Evolutionary conservation across 106 monocot genomes (phyloP).

Genomic region (Narthecium ossifragum): DNA sequence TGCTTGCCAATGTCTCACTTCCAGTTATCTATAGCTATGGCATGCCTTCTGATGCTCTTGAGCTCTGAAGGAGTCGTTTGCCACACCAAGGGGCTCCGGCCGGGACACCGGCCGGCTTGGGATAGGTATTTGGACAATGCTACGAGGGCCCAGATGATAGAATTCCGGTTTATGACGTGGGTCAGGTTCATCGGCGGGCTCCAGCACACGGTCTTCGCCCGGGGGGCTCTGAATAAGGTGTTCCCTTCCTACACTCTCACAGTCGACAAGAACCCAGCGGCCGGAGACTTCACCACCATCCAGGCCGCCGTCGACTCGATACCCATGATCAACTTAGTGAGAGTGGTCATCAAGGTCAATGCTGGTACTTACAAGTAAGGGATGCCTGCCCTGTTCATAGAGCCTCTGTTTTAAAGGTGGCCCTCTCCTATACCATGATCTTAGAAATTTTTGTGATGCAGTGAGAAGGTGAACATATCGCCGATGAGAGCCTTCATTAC

Average conservation of each 20-base stretch:
- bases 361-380: conserved; percentile 76
- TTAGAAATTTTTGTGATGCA: conserved; percentile 24
- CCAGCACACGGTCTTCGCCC: conserved; percentile 43
- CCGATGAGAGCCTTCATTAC: conserved; percentile 66
- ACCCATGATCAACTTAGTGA: conserved; percentile 56
- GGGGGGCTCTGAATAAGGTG: conserved; percentile 49
- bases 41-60: conserved; percentile 13
- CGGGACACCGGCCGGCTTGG: not conserved
- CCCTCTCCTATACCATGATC: too few relatives aligned
- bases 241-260: conserved; percentile 60
- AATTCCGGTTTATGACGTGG: conserved; percentile 76
- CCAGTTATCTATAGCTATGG: too few relatives aligned
- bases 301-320: conserved; percentile 79
- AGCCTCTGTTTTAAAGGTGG: too few relatives aligned
- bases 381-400: too few relatives aligned
- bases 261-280: conserved; percentile 75
- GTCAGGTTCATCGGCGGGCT: conserved; percentile 68
- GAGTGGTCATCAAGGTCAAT: conserved; percentile 82
- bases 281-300: conserved; percentile 81
- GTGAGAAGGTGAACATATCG: conserved; percentile 88
- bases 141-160: conserved; percentile 42
- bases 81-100: conserved; percentile 46
- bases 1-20: too few relatives aligned
- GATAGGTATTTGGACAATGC: conserved; percentile 25
- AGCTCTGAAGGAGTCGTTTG: conserved; percentile 12